phyloP scores from a whole-genome alignment of 2,329 filamentous ascomycete genomes.

The Lachnellula arida region DNA sequence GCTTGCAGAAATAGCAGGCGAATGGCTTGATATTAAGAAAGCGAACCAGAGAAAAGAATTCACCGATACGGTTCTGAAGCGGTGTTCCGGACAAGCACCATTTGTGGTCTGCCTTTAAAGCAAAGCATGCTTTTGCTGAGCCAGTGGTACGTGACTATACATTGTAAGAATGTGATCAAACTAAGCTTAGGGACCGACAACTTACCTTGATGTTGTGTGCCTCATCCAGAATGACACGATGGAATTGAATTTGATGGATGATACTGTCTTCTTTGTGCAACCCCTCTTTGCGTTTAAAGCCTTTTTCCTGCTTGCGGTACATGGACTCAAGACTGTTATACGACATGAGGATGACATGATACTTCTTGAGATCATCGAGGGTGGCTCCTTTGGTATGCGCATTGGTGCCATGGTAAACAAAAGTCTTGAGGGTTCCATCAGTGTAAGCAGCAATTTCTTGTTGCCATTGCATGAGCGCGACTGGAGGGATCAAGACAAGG shows the following conservation, averaged over 20 bases:
- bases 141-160: slow-evolving; percentile 71
- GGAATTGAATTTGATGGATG: slow-evolving; percentile 82
- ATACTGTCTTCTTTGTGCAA: slow-evolving; percentile 74
- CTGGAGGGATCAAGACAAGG: slow-evolving; percentile 84
- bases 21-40: slow-evolving; percentile 89
- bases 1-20: slow-evolving; percentile 89
- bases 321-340: slow-evolving; percentile 91
- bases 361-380: slow-evolving; percentile 70
- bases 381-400: slow-evolving; percentile 73
- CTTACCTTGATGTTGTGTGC: slow-evolving; percentile 84
- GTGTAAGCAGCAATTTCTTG: slow-evolving; percentile 78
- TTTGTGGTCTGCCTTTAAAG: slow-evolving; percentile 79
- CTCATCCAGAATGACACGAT: slow-evolving; percentile 90
- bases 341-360: slow-evolving; percentile 94
- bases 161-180: slow-evolving; percentile 21
- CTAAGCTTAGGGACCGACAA: neutral
- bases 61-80: slow-evolving; percentile 93
- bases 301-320: slow-evolving; percentile 87
- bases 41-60: slow-evolving; percentile 90
- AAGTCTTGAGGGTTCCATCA: slow-evolving; percentile 81
- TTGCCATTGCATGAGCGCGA: slow-evolving; percentile 94
- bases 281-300: slow-evolving; percentile 75
- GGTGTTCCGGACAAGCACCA: slow-evolving; percentile 96
- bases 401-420: slow-evolving; percentile 87
- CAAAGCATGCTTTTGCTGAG: slow-evolving; percentile 93